Percentiles rank a stretch among this genome's conserved stretches.
These are phyloP conservation scores for Tetrahymena elliotti DNA, from an alignment of 73 alveolate genomes.

Conservation along the genomic window DNA sequence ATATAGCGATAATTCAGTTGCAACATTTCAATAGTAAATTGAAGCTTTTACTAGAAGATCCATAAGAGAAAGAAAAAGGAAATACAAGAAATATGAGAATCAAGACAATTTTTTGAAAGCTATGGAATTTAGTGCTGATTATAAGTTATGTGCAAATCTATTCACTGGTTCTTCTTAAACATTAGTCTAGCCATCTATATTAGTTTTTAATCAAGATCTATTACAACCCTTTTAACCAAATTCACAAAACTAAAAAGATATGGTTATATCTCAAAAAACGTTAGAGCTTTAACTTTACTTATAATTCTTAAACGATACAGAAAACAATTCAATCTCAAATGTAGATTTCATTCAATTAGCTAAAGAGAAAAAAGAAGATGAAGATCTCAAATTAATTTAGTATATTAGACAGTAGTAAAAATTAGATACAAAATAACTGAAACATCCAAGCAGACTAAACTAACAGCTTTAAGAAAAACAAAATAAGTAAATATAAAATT, in stretches of 20 bases:
- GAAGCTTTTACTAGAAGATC: neutral
- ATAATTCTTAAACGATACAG: neutral
- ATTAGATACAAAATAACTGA: neutral
- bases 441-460: neutral
- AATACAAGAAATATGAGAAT: neutral
- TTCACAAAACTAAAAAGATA: neutral
- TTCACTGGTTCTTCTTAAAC: neutral
- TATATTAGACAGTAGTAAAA: neutral
- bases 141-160: neutral
- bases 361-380: neutral
- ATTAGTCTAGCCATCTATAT: neutral
- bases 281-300: neutral
- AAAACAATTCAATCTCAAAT: neutral
- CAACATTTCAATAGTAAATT: neutral
- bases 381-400: neutral
- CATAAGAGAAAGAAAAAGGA: neutral
- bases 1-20: neutral
- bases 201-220: neutral
- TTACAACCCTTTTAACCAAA: neutral
- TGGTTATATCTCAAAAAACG: neutral
- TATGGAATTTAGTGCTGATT: neutral
- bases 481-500: neutral
- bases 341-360: neutral
- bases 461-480: neutral
- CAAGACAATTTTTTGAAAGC: neutral